Conservation (phyloP, 2,329 filamentous ascomycete species). For the Byssochlamys sp. region DNA sequence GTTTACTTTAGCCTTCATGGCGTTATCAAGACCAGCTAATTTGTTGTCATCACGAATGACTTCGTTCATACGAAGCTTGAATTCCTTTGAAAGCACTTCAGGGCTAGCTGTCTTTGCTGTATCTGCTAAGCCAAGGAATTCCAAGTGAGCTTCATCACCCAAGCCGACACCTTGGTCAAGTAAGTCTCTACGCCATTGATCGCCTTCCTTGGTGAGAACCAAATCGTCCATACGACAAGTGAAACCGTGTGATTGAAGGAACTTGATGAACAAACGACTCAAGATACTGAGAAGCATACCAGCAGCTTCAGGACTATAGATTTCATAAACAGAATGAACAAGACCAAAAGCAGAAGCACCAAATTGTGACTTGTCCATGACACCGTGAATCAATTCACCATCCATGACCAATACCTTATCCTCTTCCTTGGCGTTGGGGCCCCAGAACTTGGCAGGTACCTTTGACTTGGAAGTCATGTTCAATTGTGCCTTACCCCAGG, state of each 20-base stretch:
- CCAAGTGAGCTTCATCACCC: constrained; percentile 69
- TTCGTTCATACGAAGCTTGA: constrained; percentile 71
- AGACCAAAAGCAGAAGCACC: constrained; percentile 78
- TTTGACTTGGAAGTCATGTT: constrained; percentile 71
- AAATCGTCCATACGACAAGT: constrained; percentile 96
- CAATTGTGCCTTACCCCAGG: constrained; percentile 67
- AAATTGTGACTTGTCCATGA: constrained; percentile 91
- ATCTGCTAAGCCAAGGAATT: constrained; percentile 75
- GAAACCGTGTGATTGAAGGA: constrained; percentile 87
- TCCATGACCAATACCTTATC: constrained; percentile 71
- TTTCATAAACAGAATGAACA: constrained; percentile 84
- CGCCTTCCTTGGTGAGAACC: constrained; percentile 69
- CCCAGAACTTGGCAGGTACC: constrained; percentile 73
- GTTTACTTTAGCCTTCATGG: constrained; percentile 64
- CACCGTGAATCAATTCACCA: constrained; percentile 78
- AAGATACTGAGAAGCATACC: constrained; percentile 82
- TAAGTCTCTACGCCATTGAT: constrained; percentile 58
- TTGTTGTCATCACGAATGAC: constrained; percentile 85
- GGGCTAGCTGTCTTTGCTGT: constrained; percentile 53
- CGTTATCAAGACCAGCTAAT: constrained; percentile 73
- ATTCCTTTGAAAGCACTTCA: constrained; percentile 61
- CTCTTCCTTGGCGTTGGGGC: constrained; percentile 58
- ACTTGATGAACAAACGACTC: constrained; percentile 77
- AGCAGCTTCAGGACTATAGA: constrained; percentile 77
- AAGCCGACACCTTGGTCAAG: constrained; percentile 58